These are phyloP conservation scores for Asterophora lycoperdoides DNA, from an alignment of 768 basidiomycete species.

Conservation along the genomic window DNA sequence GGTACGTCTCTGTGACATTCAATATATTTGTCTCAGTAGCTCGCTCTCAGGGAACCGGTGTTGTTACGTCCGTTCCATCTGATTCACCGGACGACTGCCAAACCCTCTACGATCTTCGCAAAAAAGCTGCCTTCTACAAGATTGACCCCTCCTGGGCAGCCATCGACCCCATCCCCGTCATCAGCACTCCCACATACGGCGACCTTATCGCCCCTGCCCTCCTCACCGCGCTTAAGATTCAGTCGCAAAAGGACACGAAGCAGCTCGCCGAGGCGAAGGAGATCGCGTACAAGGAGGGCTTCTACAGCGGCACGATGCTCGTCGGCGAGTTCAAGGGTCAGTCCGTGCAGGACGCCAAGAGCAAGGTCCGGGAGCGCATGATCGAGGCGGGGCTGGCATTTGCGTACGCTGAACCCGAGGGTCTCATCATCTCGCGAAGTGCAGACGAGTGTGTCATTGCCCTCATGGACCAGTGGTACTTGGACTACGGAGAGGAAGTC, in stretches of 20 bases:
- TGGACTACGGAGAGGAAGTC: conserved; percentile 90
- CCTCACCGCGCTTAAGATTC: conserved; percentile 87
- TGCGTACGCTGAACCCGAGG: conserved; percentile 94
- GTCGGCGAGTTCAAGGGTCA: conserved; percentile 89
- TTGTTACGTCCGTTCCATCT: conserved; percentile 96
- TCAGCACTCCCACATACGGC: conserved; percentile 89
- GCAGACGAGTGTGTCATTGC: conserved; percentile 98
- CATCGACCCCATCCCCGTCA: conserved; percentile 81
- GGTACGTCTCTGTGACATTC: conserved; percentile 31
- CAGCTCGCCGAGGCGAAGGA: conserved; percentile 96
- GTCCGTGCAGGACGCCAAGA: conserved; percentile 88
- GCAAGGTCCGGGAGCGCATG: conserved; percentile 80
- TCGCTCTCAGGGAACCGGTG: conserved; percentile 76
- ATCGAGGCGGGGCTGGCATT: conserved; percentile 76
- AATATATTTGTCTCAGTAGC: background rate
- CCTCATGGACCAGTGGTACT: conserved; percentile 98
- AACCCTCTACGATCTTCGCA: conserved; percentile 85
- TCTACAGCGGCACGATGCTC: conserved; percentile 93
- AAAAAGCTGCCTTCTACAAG: conserved; percentile 96
- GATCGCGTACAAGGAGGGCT: conserved; percentile 96
- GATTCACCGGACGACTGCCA: conserved; percentile 97
- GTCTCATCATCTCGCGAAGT: conserved; percentile 80
- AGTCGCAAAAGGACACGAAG: conserved; percentile 91
- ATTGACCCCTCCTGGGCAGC: conserved; percentile 87
- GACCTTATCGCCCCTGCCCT: conserved; percentile 82